These are phyloP conservation scores for Neurospora terricola DNA, from an alignment of 495 filamentous ascomycete genomes.

Conservation along the genomic window DNA sequence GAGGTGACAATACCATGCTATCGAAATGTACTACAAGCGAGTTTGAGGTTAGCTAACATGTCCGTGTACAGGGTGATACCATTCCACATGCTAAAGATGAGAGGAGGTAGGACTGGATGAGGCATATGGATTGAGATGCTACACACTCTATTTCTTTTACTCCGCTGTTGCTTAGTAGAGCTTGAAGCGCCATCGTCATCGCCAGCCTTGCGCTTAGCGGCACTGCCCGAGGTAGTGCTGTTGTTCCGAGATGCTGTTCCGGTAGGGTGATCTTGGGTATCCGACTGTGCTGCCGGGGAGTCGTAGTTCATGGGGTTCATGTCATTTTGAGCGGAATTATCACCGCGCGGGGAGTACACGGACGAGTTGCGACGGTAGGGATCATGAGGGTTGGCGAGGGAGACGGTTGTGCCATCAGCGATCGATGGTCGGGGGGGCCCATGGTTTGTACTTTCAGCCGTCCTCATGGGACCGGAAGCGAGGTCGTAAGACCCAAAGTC, in stretches of 20 bases:
- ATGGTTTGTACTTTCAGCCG: constrained; percentile 1
- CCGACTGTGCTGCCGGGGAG: constrained; percentile 1
- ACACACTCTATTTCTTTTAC: constrained; percentile 49
- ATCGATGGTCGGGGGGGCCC: neutral
- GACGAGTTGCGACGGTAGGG: constrained; percentile 10
- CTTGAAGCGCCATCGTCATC: constrained; percentile 24
- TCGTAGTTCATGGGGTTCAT: neutral
- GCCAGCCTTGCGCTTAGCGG: constrained; percentile 4
- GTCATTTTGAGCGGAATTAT: constrained; percentile 23
- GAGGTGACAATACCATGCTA: constrained; percentile 61
- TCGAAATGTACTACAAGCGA: constrained; percentile 64
- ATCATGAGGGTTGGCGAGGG: neutral
- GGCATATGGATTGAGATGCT: neutral
- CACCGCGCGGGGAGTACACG: constrained; percentile 24
- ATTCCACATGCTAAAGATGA: neutral
- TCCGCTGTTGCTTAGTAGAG: constrained; percentile 38
- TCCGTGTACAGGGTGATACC: neutral
- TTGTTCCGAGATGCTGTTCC: constrained; percentile 19
- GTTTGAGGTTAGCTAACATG: neutral
- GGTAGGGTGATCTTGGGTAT: neutral
- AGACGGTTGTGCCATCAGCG: neutral
- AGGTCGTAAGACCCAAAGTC: neutral
- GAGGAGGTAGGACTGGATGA: neutral
- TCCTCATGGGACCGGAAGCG: neutral
- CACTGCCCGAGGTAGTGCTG: constrained; percentile 2